Base-by-base conservation (phyloP, 2,329 filamentous ascomycete species). In the Botrytis sinoallii region DNA sequence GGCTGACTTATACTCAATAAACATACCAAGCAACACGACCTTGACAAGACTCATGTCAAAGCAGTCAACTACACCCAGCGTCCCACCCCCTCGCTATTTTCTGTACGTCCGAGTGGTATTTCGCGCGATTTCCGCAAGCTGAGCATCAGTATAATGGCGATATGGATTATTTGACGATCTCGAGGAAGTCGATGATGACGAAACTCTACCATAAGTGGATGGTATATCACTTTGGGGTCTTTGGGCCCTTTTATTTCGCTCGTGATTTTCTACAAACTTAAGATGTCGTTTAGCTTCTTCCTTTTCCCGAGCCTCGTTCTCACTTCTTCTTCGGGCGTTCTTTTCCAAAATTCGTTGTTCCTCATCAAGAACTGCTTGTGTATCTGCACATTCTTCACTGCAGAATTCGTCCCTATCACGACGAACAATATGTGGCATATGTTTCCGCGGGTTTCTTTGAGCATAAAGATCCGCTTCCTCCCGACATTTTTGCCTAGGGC, bases 401-500 rank as follows among this genome's bases (percentile, higher is more conserved):
- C 48, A 52, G 48, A 52, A 52, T 14, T n/a, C 25, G 10, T 52
- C 48, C 0, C n/a, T 4, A n/a, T 3, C 4, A 14, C 48, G 2
- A 6, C 48, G 25, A n/a, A 52, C 4, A n/a, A 52, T n/a, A 6
- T 52, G 48, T 14, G 48, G 22, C 25, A 52, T 10, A n/a, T 52
- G 48, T 52, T n/a, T n/a, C 12, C 0, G 12, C 4, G 25, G 25
- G 3, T n/a, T 10, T n/a, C 10, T 0, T n/a, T 5, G 25, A 52
- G n/a, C 6, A 7, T 0, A 0, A 3, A 4, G 48, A 52, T n/a
- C 2, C 2, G 14, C 0, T n/a, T 52, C 10, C 14, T n/a, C 16
- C 12, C 3, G 48, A 52, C 48, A 52, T 5, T 14, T 52, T 25
- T 22, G 25, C 4, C n/a, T 25, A 52, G 3, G 7, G 25, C 25